Evolutionary conservation across 441 rosid genomes (phyloP).

Genomic region (Pelargonium fulgidum): DNA sequence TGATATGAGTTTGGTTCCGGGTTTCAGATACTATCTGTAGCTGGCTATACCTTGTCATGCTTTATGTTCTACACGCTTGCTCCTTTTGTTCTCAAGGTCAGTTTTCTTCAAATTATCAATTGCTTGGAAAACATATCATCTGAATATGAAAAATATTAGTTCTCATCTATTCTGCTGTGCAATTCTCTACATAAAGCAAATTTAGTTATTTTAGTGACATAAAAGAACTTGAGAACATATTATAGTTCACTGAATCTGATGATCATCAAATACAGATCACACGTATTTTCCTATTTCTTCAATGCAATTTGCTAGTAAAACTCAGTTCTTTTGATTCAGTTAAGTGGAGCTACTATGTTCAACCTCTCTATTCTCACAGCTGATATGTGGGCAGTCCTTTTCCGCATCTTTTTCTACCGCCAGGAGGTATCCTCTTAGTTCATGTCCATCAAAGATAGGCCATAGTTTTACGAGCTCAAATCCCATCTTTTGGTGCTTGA

Average conservation of each 20-base stretch:
- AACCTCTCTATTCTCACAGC: slow-evolving; percentile 52
- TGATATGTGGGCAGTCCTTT: slow-evolving; percentile 62
- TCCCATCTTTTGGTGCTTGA: no score
- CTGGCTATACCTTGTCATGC: slow-evolving; percentile 28
- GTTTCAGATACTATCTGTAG: slow-evolving; percentile 37
- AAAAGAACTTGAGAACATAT: no score
- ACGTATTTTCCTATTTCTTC: no score
- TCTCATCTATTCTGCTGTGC: no score
- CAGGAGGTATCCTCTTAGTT: slow-evolving; percentile 34
- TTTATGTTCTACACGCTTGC: slow-evolving; percentile 35
- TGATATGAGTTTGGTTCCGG: not conserved
- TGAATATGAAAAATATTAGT: not conserved
- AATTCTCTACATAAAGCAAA: no score
- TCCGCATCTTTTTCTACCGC: slow-evolving; percentile 44
- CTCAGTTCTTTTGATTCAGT: slow-evolving; percentile 19
- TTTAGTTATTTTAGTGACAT: no score
- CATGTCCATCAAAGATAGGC: not conserved
- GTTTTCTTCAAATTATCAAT: not conserved
- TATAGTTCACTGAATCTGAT: no score
- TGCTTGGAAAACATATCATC: not conserved
- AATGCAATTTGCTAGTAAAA: not conserved
- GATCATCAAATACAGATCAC: no score
- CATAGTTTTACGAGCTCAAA: not conserved
- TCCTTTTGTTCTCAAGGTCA: slow-evolving; percentile 47
- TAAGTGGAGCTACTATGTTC: slow-evolving; percentile 55